Conservation (phyloP, 1,284 basidiomycete genomes). For the Mycena citricolor region DNA sequence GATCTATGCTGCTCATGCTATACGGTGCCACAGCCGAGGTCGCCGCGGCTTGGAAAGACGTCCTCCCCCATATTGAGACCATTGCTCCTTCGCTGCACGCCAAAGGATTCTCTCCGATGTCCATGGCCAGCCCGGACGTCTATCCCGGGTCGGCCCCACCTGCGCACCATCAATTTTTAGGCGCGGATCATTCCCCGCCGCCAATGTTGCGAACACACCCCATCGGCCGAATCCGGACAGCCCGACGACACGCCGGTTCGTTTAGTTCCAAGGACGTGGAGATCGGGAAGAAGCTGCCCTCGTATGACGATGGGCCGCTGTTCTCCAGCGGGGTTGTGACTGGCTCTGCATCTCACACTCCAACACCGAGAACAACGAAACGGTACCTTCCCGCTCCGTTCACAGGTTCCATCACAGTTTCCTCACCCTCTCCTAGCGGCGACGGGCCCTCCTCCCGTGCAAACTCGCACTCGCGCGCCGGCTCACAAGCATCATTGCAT, state of each 20-base stretch:
- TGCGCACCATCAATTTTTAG: conserved; percentile 11
- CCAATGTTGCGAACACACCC: conserved; percentile 27
- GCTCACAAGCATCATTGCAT: conserved; percentile 55
- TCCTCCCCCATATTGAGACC: conserved; percentile 73
- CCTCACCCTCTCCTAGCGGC: conserved; percentile 24
- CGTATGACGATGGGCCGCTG: conserved; percentile 47
- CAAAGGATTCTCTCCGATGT: conserved; percentile 33
- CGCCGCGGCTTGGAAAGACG: conserved; percentile 79
- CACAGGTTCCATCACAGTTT: conserved; percentile 28
- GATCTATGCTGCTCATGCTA: conserved; percentile 85
- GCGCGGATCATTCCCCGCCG: conserved; percentile 24
- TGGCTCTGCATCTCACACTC: conserved; percentile 36
- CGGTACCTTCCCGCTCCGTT: conserved; percentile 35
- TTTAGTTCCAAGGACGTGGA: conserved; percentile 92
- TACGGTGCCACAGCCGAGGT: conserved; percentile 93
- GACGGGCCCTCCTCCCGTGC: conserved; percentile 20
- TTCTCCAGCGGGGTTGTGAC: conserved; percentile 36
- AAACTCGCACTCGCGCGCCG: conserved; percentile 48
- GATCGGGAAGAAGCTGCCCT: conserved; percentile 79
- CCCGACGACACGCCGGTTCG: conserved; percentile 87
- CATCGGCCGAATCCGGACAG: conserved; percentile 47
- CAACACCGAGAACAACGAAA: conserved; percentile 49
- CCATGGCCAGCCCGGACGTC: conserved; percentile 23
- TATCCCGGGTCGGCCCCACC: conserved; percentile 26
- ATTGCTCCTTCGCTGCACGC: conserved; percentile 65